Percentiles rank a stretch among this genome's conserved stretches.
Conservation (phyloP, 1,284 basidiomycete genomes). For the Cutaneotrichosporon daszewskae region DNA sequence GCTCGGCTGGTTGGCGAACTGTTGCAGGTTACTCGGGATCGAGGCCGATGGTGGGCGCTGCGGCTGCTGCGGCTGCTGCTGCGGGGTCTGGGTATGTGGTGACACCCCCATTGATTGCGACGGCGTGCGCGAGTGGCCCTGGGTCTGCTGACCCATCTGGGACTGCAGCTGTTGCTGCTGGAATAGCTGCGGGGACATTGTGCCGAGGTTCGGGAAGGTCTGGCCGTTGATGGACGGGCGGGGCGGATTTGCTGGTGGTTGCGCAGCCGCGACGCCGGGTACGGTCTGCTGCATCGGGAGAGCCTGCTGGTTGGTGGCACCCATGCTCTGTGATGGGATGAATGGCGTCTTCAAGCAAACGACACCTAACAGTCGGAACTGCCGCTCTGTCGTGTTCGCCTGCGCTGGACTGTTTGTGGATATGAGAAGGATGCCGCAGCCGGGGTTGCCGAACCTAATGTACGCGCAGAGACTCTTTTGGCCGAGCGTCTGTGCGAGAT, state of each 20-base stretch:
- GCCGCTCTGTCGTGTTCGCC: constrained; percentile 6
- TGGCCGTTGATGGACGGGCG: neutral
- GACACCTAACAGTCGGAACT: constrained; percentile 18
- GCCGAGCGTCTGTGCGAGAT: constrained; percentile 13
- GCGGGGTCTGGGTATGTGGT: neutral
- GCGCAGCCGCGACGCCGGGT: too few species aligned
- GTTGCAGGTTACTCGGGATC: constrained; percentile 13
- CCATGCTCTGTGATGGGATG: constrained; percentile 3
- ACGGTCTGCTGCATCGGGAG: constrained; percentile 1
- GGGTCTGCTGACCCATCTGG: constrained; percentile 2
- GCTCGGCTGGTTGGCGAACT: constrained; percentile 20
- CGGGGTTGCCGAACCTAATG: constrained; percentile 19
- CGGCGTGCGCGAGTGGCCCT: constrained; percentile 3
- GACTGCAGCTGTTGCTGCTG: constrained; percentile 1
- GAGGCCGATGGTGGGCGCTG: constrained; percentile 9
- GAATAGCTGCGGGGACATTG: neutral
- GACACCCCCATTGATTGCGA: constrained; percentile 1
- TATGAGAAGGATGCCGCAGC: constrained; percentile 20
- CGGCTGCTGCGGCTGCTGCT: constrained; percentile 4
- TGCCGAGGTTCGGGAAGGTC: neutral
- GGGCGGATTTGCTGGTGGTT: neutral
- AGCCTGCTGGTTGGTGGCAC: neutral
- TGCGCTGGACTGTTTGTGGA: constrained; percentile 5
- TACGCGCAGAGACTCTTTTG: constrained; percentile 16
- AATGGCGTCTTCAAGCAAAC: constrained; percentile 16